Conservation (phyloP, 495 filamentous ascomycete genomes). For the Daldinia grandis region DNA sequence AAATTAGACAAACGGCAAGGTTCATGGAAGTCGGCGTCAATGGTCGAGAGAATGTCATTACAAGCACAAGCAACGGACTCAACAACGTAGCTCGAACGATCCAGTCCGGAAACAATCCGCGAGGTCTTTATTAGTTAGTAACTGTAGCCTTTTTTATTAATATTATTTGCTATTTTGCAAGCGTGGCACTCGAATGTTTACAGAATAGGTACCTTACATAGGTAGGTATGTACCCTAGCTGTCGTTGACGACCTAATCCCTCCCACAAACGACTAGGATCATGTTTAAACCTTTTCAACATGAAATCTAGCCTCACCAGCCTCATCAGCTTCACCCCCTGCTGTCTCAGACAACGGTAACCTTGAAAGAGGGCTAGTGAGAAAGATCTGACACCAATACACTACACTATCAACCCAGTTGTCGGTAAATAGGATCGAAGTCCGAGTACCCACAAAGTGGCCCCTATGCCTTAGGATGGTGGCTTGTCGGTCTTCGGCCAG, state of each 20-base stretch:
- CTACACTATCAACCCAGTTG: background rate
- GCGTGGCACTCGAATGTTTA: background rate
- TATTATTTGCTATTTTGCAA: background rate
- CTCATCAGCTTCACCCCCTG: conserved; percentile 30
- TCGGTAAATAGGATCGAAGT: conserved; percentile 10
- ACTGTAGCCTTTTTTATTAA: background rate
- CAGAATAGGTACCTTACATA: background rate
- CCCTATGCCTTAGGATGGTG: conserved; percentile 20
- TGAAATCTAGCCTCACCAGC: conserved; percentile 13
- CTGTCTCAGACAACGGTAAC: conserved; percentile 24
- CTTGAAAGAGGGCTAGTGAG: conserved; percentile 14
- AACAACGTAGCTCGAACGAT: conserved; percentile 11
- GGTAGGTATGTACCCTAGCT: no score
- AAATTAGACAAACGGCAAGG: conserved; percentile 34
- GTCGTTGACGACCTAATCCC: background rate
- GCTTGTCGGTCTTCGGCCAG: conserved; percentile 9
- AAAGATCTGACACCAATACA: conserved; percentile 19
- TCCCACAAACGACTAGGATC: background rate
- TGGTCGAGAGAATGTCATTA: conserved; percentile 4
- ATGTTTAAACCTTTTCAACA: conserved; percentile 11
- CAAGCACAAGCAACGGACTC: conserved; percentile 25
- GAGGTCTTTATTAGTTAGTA: conserved; percentile 7
- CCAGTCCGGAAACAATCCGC: conserved; percentile 3
- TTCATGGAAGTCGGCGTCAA: conserved; percentile 31
- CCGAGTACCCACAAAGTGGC: conserved; percentile 19